phyloP scores from a whole-genome alignment of 306 rosid species.

The Mimosa bimucronata region DNA sequence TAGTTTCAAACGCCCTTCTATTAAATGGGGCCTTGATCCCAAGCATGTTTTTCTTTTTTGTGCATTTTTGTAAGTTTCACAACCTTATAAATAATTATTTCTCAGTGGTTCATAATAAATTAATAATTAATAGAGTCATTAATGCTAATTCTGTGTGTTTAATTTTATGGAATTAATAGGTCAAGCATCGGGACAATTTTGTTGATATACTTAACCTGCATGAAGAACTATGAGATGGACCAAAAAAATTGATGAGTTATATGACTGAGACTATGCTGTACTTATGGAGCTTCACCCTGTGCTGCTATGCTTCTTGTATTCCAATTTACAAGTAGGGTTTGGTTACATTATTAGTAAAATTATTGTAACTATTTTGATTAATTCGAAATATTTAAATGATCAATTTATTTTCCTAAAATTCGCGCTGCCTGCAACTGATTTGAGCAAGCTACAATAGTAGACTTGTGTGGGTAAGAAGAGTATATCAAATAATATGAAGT shows the following conservation, averaged over 20 bases:
- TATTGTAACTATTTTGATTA: no score
- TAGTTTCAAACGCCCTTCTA: constrained; percentile 68
- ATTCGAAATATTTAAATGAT: no score
- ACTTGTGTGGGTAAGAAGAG: no score
- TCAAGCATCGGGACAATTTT: constrained; percentile 85
- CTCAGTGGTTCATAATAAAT: no score
- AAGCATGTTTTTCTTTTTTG: constrained; percentile 73
- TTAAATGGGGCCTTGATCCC: constrained; percentile 72
- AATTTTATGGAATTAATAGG: constrained; percentile 48
- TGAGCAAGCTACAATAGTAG: no score
- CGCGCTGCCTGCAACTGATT: no score
- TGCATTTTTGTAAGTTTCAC: constrained; percentile 75
- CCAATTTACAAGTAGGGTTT: not conserved
- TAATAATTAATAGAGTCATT: not conserved
- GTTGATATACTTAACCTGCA: constrained; percentile 78
- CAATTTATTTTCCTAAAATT: no score
- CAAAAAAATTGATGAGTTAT: constrained; percentile 33
- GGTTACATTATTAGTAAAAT: no score
- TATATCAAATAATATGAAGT: no score
- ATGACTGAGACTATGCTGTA: not conserved
- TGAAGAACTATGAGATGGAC: not conserved
- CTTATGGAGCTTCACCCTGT: not conserved
- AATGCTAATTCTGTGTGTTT: not conserved
- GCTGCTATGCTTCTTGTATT: not conserved
- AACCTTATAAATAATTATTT: not conserved